Percentiles rank a stretch among this genome's conserved stretches.
phyloP scores from a whole-genome alignment of 1,139 yeast genomes.

The Pneumocystis wakefieldiae region DNA sequence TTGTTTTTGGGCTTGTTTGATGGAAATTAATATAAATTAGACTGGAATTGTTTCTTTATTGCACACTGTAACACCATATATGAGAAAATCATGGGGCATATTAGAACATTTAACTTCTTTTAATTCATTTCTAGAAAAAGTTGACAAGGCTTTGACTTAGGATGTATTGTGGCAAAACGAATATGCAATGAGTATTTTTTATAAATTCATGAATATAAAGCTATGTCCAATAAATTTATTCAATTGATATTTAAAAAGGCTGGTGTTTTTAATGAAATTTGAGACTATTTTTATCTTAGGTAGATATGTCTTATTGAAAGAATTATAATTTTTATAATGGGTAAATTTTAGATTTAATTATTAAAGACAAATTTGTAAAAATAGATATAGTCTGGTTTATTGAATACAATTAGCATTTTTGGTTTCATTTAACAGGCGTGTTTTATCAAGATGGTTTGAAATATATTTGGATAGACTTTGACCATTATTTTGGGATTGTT shows the following conservation, averaged over 20 bases:
- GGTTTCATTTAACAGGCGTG: neutral
- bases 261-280: too few relatives aligned
- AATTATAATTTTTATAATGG: too few relatives aligned
- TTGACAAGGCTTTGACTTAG: neutral
- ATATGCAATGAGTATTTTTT: neutral
- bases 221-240: neutral
- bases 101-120: neutral
- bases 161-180: neutral
- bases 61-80: neutral
- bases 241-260: neutral
- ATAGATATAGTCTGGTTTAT: neutral
- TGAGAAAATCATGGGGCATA: neutral
- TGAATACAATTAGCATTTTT: neutral
- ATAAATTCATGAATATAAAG: neutral
- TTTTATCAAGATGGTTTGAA: neutral
- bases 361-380: neutral
- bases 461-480: neutral
- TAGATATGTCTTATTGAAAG: too few relatives aligned
- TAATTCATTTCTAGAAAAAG: neutral
- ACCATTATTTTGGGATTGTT: neutral
- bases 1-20: neutral
- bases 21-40: neutral
- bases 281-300: too few relatives aligned
- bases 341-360: too few relatives aligned
- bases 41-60: neutral